A percentile compares a stretch with the other conserved stretches of the same genome.
Conservation (phyloP, 495 filamentous ascomycete species). For the Filosporella fistucella region DNA sequence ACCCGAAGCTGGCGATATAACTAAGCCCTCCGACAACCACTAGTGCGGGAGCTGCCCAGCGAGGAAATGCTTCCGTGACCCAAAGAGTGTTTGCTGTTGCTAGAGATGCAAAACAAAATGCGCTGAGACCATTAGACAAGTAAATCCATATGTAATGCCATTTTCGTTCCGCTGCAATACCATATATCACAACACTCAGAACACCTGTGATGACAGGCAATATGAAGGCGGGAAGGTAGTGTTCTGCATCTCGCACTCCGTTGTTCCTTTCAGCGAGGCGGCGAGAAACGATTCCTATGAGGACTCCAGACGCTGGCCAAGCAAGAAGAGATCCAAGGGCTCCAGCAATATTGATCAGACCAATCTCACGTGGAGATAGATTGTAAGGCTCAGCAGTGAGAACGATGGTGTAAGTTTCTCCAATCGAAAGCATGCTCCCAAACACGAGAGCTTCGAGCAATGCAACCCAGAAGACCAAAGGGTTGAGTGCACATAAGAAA, state of each 20-base stretch:
- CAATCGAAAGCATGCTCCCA: slow-evolving; percentile 32
- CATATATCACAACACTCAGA: slow-evolving; percentile 5
- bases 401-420: slow-evolving; percentile 31
- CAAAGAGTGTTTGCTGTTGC: slow-evolving; percentile 11
- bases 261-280: slow-evolving; percentile 4
- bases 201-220: slow-evolving; percentile 4
- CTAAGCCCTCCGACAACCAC: slow-evolving; percentile 3
- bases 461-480: slow-evolving; percentile 36
- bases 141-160: not conserved
- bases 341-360: slow-evolving; percentile 32
- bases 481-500: slow-evolving; percentile 23
- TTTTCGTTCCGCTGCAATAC: not conserved
- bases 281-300: not conserved
- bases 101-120: slow-evolving; percentile 2
- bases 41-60: slow-evolving; percentile 15
- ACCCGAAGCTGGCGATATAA: slow-evolving; percentile 5
- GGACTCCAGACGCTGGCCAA: slow-evolving; percentile 29
- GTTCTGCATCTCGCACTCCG: slow-evolving; percentile 13
- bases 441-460: slow-evolving; percentile 33
- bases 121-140: slow-evolving; percentile 5
- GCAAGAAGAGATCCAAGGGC: slow-evolving; percentile 29
- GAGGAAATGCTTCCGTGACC: slow-evolving; percentile 19
- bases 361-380: slow-evolving; percentile 27
- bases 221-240: slow-evolving; percentile 16
- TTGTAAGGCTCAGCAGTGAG: slow-evolving; percentile 30